A percentile compares a stretch with the other conserved stretches of the same genome.
Conservation (phyloP, 768 basidiomycete genomes). For the Phanerodontia chrysosporium region DNA sequence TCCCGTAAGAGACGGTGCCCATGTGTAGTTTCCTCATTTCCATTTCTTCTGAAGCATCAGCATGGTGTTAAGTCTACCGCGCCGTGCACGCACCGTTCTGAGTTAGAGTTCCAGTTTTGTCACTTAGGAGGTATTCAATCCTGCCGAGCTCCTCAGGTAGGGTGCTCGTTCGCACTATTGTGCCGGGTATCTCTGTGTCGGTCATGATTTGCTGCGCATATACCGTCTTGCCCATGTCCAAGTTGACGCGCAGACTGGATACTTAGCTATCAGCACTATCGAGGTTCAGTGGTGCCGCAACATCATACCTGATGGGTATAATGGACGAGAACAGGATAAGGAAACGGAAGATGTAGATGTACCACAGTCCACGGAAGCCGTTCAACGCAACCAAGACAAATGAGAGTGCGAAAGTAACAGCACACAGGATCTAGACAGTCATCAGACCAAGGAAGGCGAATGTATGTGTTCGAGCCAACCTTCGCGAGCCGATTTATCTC, state of each 20-base stretch:
- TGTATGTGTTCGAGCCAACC: slow-evolving; percentile 38
- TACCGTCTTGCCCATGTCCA: slow-evolving; percentile 99
- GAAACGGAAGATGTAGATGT: slow-evolving; percentile 94
- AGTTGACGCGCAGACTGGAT: slow-evolving; percentile 88
- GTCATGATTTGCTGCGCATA: slow-evolving; percentile 95
- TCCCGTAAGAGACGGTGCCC: slow-evolving; percentile 97
- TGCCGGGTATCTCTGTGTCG: slow-evolving; percentile 87
- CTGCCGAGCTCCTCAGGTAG: slow-evolving; percentile 94
- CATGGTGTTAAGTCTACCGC: slow-evolving; percentile 2
- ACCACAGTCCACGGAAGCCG: slow-evolving; percentile 94
- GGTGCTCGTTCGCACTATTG: slow-evolving; percentile 96
- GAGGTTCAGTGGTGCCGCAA: background rate
- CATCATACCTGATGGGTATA: slow-evolving; percentile 90
- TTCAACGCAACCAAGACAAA: slow-evolving; percentile 91
- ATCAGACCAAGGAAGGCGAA: background rate
- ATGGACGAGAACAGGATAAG: slow-evolving; percentile 98
- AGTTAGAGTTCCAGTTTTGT: slow-evolving; percentile 97
- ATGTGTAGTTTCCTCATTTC: slow-evolving; percentile 99
- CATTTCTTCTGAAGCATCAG: slow-evolving; percentile 65
- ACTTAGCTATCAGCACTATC: background rate
- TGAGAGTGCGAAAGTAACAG: slow-evolving; percentile 89
- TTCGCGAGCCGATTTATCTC: slow-evolving; percentile 97
- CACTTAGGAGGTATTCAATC: slow-evolving; percentile 92
- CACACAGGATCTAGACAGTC: slow-evolving; percentile 74
- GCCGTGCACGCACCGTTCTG: slow-evolving; percentile 72